Evolutionary conservation across 139 green algal species (phyloP), one percentile per base, ranked within the genome.

Genomic region (Volvox africanus): DNA sequence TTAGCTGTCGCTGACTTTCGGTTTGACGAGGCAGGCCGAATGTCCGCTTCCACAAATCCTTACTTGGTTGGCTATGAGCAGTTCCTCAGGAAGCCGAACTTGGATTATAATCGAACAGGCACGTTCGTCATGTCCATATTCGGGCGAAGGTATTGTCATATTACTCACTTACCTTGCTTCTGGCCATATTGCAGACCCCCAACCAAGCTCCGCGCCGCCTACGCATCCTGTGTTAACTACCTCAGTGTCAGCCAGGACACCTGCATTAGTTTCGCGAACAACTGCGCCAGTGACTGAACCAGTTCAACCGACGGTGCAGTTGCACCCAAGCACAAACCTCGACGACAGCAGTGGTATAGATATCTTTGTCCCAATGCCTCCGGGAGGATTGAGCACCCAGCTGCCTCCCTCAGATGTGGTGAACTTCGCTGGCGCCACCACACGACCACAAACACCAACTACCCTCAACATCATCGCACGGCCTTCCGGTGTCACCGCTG

Each of bases 271-370:
- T 30, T 79, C 71, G 22, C 20, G 71, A 30, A 79, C 71, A 32
- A 36, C 35, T 32, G 71, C 22, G 20, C 71, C 71, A 14, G 30
- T 21, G 71, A 30, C 71, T 79, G 71, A 79, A 32, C 71, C 71
- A 35, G 24, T 32, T 2, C 71, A 79, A 30, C 28, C 71, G 71
- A 36, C 22, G 5, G 28, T 35, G 32, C 28, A 79, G 1, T 30
- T 36, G 71, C 71, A 79, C 14, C 26, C 71, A 35, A 79, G 18
- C 71, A 79, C 18, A 32, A 79, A 79, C 28, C 21, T 32, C 3
- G 86, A 76, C 20, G 73, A 55, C 22, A 30, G 50, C 21, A 83
- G 86, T 69, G 73, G 50, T 71, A 84, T 90, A 32, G 86, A 90
- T 55, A 90, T 83, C 11, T 9, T 90, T 1, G 32, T 90, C 16